Evolutionary conservation across 2,329 filamentous ascomycete species (phyloP), one percentile per base, ranked within the genome.

Genomic region (Fusarium humuli): DNA sequence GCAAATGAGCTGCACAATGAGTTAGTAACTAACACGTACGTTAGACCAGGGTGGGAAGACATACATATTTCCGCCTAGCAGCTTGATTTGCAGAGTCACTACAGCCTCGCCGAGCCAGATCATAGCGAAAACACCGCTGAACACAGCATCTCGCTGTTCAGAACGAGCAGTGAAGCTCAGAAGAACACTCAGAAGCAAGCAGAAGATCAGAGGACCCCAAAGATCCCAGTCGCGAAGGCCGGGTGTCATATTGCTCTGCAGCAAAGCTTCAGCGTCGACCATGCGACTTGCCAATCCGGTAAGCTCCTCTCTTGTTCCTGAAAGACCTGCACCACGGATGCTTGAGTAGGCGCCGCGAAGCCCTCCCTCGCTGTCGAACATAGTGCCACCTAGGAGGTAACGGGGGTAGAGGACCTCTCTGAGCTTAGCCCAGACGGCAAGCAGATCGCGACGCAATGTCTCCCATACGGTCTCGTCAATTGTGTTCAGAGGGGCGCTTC

Each of bases 381-480:
- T 90, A 62, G 86, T 88, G 30, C 89, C 89, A 37, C 88, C 88
- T 25, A 99, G 91, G 50, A 99, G 87, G 83, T 98, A 98, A 77
- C 94, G 94, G 20, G 96, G 96, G 82, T 94, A 99, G 65, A 99
- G 88, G 41, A 99, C 96, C 84, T 98, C 95, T 80, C 93, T 91
- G 91, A 99, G 94, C 86, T 99, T 99, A 82, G 93, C 92, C 95
- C 96, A 98, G 37, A 98, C 94, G 27, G 94, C 96, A 10, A 95
- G 82, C 71, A 99, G 83, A 80, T 99, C 96, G 73, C 96, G 91
- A 55, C 92, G 93, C 65, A 99, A 85, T n/a, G 96, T 99, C 45
- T 95, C 93, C 96, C 96, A 99, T 42, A 99, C 96, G 3, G 90
- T 91, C 83, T 99, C 96, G 81, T 99, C 96, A 80, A 99, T 97